Base-by-base conservation (phyloP, 2,329 filamentous ascomycete species). In the Podosphaera aphanis region DNA sequence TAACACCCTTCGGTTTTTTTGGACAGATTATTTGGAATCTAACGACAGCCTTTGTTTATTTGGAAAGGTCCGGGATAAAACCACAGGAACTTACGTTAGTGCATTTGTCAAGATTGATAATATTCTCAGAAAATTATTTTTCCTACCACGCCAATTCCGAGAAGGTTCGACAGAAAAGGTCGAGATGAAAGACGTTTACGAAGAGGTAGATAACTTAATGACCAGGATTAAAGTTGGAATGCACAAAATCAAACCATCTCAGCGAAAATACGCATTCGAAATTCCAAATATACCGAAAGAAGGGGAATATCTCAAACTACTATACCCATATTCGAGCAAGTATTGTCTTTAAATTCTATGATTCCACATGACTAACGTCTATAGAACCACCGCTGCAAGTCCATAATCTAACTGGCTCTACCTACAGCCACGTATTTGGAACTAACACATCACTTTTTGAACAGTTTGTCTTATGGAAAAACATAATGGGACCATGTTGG, bases 401-500 rank as follows among this genome's bases (percentile, higher is more conserved):
- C 45, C 78, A 80, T 25, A 46, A 58, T 49, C 64, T 73, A 5
- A 73, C 68, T 36, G 90, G 90, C 23, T 77, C 93, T 60, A 95
- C 90, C 0, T 98, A 88, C 59, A 94, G 88, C 1, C 83, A 83
- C 52, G 79, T 93, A 20, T 98, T 98, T 54, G 90, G 92, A 23
- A 80, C 81, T 47, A 93, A 90, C 60, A 98, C 90, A 0, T 77
- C 83, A 1, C 69, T 98, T 0, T 98, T 98, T 55, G 90, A 98
- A 62, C 90, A 98, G 55, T 98, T 98, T 58, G 90, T 98, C 18
- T 70, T 98, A 4, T 94, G 86, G 82, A 95, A 94, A 65, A 93
- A 93, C 58, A 83, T 98, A 55, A 98, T 94, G 88, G 90, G 90
- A 1, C 90, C 90, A 25, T 95, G 90, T 61, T 98, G 90, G 90